A percentile compares a stretch with the other conserved stretches of the same genome.
phyloP scores from a whole-genome alignment of 371 early-diverging fungal genomes.

The Mucor mucedo region DNA sequence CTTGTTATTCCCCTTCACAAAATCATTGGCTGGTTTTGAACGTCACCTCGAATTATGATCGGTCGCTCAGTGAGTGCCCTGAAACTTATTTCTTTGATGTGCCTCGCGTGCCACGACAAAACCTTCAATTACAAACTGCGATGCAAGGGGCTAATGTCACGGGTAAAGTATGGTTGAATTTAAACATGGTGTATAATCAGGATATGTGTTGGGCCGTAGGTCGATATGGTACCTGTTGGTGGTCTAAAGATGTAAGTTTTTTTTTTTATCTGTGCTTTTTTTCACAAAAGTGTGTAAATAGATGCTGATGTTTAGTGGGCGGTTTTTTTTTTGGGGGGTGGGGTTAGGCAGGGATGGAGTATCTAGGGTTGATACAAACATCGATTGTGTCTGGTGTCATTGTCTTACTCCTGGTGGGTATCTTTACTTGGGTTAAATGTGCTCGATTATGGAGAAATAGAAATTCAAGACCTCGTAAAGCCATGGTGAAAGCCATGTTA shows the following conservation, averaged over 20 bases:
- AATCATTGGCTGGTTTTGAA: slow-evolving; percentile 44
- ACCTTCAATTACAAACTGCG: slow-evolving; percentile 19
- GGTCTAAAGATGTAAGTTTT: slow-evolving; percentile 38
- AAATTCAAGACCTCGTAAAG: slow-evolving; percentile 38
- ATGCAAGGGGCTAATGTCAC: slow-evolving; percentile 5
- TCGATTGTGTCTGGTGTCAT: slow-evolving; percentile 47
- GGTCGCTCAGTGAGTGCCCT: slow-evolving; percentile 38
- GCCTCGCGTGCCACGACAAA: slow-evolving; percentile 36
- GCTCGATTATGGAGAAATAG: slow-evolving; percentile 42
- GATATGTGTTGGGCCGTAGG: slow-evolving; percentile 45
- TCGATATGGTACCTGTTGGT: slow-evolving; percentile 41
- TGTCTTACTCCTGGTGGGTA: slow-evolving; percentile 38
- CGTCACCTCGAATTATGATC: slow-evolving; percentile 33
- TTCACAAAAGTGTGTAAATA: no score
- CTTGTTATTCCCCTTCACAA: slow-evolving; percentile 29
- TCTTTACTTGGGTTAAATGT: slow-evolving; percentile 52
- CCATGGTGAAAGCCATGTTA: slow-evolving; percentile 39
- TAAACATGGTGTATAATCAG: slow-evolving; percentile 33
- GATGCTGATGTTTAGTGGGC: no score
- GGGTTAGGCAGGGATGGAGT: slow-evolving; percentile 3
- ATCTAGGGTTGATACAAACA: slow-evolving; percentile 36
- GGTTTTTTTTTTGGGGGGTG: no score
- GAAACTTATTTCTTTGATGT: slow-evolving; percentile 40
- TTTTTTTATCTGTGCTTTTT: background rate
- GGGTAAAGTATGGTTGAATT: slow-evolving; percentile 40